Percentiles rank a stretch among this genome's conserved stretches.
phyloP scores from a whole-genome alignment of 352 stramenopile genomes.

The Phytophthora chlamydospora region DNA sequence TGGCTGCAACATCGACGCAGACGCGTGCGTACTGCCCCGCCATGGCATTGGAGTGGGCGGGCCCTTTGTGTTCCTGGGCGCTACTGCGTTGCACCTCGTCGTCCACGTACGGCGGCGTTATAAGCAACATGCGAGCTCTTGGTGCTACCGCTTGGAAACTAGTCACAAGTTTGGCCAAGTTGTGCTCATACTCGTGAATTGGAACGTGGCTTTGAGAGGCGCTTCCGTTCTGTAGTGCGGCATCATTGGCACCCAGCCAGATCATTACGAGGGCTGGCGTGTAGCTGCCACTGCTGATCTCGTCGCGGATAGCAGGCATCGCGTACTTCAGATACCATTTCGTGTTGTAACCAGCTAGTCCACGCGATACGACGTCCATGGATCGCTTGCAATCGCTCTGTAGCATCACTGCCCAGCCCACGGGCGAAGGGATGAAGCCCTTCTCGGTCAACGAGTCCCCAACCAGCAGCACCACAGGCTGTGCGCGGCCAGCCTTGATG shows the following conservation, averaged over 20 bases:
- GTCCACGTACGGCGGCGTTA: constrained; percentile 41
- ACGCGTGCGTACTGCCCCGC: constrained; percentile 48
- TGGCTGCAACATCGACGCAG: constrained; percentile 39
- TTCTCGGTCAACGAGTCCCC: constrained; percentile 59
- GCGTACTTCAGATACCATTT: constrained; percentile 44
- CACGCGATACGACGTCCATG: constrained; percentile 47
- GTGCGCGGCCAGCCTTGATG: constrained; percentile 21
- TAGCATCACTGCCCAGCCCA: constrained; percentile 45
- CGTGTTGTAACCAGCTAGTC: constrained; percentile 49
- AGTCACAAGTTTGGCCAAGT: constrained; percentile 40
- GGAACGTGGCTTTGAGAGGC: constrained; percentile 45
- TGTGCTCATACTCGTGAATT: constrained; percentile 43
- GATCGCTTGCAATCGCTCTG: constrained; percentile 45
- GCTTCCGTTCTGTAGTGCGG: constrained; percentile 41
- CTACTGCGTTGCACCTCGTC: constrained; percentile 31
- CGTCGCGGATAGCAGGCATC: constrained; percentile 37
- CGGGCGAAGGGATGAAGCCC: constrained; percentile 28
- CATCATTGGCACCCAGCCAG: constrained; percentile 66
- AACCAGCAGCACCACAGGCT: constrained; percentile 22
- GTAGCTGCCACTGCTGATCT: constrained; percentile 33
- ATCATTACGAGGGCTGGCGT: constrained; percentile 44
- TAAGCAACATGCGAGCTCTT: constrained; percentile 25
- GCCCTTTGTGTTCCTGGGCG: constrained; percentile 17
- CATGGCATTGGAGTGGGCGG: constrained; percentile 49
- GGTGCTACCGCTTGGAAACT: constrained; percentile 24